Conservation (phyloP, 2,329 filamentous ascomycete genomes). For the Cadophora sp. region DNA sequence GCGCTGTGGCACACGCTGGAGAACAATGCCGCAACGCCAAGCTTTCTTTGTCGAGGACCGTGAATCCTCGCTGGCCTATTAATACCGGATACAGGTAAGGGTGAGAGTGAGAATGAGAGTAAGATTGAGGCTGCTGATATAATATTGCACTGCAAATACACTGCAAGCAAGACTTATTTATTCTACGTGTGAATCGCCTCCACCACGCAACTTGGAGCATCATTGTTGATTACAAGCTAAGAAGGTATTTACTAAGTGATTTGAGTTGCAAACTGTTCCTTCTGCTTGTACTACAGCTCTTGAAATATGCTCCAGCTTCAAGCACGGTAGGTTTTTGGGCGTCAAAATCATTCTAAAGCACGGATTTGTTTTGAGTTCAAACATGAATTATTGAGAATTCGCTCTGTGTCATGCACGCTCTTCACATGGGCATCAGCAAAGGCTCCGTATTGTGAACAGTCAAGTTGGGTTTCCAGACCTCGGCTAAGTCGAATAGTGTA, state of each 20-base stretch:
- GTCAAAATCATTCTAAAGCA: neutral
- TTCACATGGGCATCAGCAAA: neutral
- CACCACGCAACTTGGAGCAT: neutral
- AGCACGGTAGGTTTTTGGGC: neutral
- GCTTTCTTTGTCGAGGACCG: constrained; percentile 17
- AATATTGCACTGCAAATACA: neutral
- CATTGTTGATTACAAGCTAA: neutral
- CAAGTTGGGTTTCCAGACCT: neutral
- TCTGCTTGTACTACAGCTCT: no score
- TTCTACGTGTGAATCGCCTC: neutral
- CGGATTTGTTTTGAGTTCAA: no score
- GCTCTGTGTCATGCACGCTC: neutral
- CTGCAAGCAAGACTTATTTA: neutral
- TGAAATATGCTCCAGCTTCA: neutral
- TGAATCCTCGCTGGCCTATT: constrained; percentile 6
- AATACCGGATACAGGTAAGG: constrained; percentile 12
- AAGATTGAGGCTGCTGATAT: constrained; percentile 12
- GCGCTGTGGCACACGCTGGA: constrained; percentile 5
- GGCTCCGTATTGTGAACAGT: neutral
- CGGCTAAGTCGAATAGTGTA: neutral
- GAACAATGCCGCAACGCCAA: constrained; percentile 15
- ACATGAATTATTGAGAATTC: no score
- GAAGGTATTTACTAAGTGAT: neutral
- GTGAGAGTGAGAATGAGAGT: neutral
- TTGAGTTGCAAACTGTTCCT: neutral